Percentiles rank a stretch among this genome's conserved stretches.
Evolutionary conservation across 129 eudicot species (phyloP).

Genomic region (Saussurea involucrata): DNA sequence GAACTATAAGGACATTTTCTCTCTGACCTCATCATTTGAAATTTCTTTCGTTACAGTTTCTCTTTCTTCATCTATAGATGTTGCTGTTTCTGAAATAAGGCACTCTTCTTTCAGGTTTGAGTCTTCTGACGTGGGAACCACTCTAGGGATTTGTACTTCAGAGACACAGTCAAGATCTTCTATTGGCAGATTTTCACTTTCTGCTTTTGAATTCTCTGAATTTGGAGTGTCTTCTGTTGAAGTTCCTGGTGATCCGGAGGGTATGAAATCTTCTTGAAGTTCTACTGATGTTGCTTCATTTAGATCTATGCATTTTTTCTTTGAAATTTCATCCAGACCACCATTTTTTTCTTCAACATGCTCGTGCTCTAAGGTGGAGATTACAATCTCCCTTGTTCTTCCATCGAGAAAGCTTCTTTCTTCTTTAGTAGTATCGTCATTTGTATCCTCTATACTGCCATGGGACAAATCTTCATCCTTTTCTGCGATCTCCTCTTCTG

Average conservation of each 20-base stretch:
- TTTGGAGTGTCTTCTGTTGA: slow-evolving; percentile 8
- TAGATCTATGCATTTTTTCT: slow-evolving; percentile 9
- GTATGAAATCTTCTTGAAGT: slow-evolving; percentile 25
- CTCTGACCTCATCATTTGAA: slow-evolving; percentile 30
- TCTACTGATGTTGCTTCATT: slow-evolving; percentile 28
- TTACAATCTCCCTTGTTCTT: slow-evolving; percentile 24
- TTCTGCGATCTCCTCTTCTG: slow-evolving; percentile 14
- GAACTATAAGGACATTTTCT: background rate
- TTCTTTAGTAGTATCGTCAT: slow-evolving; percentile 9
- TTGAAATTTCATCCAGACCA: slow-evolving; percentile 21
- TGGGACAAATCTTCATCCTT: slow-evolving; percentile 17
- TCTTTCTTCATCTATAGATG: slow-evolving; percentile 20
- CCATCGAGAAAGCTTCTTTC: slow-evolving; percentile 9
- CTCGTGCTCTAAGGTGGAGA: slow-evolving; percentile 18
- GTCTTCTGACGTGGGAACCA: slow-evolving; percentile 11
- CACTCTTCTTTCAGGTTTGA: slow-evolving; percentile 15
- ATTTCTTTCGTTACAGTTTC: slow-evolving; percentile 5
- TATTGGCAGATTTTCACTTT: slow-evolving; percentile 11
- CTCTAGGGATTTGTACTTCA: slow-evolving; percentile 12
- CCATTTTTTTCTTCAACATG: slow-evolving; percentile 16
- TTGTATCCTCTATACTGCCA: slow-evolving; percentile 11
- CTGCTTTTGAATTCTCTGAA: slow-evolving; percentile 10
- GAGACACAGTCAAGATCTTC: slow-evolving; percentile 19
- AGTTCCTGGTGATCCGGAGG: slow-evolving; percentile 15
- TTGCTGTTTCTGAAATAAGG: slow-evolving; percentile 10